Conservation (phyloP, 495 filamentous ascomycete genomes). For the Penicillium pancosmium region DNA sequence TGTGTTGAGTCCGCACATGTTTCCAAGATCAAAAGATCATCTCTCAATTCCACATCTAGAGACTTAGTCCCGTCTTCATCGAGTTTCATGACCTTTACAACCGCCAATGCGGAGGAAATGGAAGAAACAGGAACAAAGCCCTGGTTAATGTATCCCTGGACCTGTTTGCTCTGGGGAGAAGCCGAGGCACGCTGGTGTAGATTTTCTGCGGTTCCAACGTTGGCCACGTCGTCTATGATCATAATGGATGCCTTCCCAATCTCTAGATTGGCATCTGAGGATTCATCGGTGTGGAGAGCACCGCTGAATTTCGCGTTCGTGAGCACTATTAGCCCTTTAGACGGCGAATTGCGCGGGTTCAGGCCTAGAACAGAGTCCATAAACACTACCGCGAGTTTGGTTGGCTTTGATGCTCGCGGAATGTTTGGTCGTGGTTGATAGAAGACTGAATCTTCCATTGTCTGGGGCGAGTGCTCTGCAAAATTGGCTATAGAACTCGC, state of each 20-base stretch:
- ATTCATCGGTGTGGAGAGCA: conserved; percentile 60
- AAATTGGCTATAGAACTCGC: conserved; percentile 79
- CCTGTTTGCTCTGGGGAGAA: conserved; percentile 58
- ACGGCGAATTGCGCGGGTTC: conserved; percentile 74
- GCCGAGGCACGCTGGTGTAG: conserved; percentile 49
- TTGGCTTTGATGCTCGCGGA: conserved; percentile 44
- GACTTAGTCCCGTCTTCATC: conserved; percentile 59
- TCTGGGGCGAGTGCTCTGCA: conserved; percentile 49
- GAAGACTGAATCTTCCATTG: conserved; percentile 20
- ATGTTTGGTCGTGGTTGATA: conserved; percentile 16
- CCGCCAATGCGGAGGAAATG: conserved; percentile 75
- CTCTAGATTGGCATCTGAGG: conserved; percentile 62
- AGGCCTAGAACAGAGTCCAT: conserved; percentile 81
- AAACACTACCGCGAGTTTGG: conserved; percentile 73
- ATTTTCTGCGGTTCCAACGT: conserved; percentile 49
- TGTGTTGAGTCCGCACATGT: conserved; percentile 97
- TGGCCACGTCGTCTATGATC: conserved; percentile 74
- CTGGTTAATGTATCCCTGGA: conserved; percentile 62
- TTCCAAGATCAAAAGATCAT: conserved; percentile 88
- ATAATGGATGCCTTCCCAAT: conserved; percentile 80
- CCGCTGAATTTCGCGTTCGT: conserved; percentile 72
- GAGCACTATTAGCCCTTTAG: conserved; percentile 76
- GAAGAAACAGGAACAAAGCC: conserved; percentile 86
- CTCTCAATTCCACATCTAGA: conserved; percentile 77
- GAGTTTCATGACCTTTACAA: conserved; percentile 57